Evolutionary conservation across 805 yeast genomes (phyloP).

Genomic region (Saccharomycopsis malanga): DNA sequence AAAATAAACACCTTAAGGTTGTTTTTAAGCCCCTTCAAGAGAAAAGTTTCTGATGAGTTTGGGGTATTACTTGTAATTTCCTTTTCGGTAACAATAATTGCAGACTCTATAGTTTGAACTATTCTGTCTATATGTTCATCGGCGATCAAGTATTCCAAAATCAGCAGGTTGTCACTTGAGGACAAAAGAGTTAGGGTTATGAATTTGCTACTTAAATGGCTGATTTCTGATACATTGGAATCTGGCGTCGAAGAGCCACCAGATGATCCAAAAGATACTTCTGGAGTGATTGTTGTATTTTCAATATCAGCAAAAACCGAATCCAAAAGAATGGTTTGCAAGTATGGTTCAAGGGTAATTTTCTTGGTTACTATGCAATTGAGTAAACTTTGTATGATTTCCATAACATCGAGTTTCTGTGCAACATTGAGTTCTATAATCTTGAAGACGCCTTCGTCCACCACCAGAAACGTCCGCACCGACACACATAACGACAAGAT

Average conservation of each 20-base stretch:
- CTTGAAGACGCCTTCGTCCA: not conserved
- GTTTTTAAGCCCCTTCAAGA: not conserved
- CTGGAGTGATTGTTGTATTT: too few species aligned
- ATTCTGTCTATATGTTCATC: not conserved
- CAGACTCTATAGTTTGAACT: too few species aligned
- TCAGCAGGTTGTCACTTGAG: not conserved
- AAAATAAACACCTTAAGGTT: not conserved
- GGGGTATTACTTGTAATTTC: not conserved
- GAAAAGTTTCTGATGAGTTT: not conserved
- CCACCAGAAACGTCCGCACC: not conserved
- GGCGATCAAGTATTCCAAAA: not conserved
- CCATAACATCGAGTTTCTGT: conserved; percentile 1
- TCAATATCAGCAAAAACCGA: not conserved
- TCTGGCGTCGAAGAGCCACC: too few species aligned
- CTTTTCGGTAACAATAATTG: not conserved
- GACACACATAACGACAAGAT: not conserved
- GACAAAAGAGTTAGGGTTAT: conserved; percentile 14
- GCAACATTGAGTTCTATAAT: conserved; percentile 14
- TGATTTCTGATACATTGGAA: not conserved
- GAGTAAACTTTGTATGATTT: conserved; percentile 6
- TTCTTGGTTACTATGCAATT: not conserved
- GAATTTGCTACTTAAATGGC: conserved; percentile 12
- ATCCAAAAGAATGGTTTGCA: not conserved
- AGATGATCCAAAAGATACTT: too few species aligned
- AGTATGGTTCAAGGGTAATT: not conserved